These are phyloP conservation scores for Sarocladiaceae sp. DNA, from an alignment of 2,329 filamentous ascomycete genomes.

Conservation along the genomic window DNA sequence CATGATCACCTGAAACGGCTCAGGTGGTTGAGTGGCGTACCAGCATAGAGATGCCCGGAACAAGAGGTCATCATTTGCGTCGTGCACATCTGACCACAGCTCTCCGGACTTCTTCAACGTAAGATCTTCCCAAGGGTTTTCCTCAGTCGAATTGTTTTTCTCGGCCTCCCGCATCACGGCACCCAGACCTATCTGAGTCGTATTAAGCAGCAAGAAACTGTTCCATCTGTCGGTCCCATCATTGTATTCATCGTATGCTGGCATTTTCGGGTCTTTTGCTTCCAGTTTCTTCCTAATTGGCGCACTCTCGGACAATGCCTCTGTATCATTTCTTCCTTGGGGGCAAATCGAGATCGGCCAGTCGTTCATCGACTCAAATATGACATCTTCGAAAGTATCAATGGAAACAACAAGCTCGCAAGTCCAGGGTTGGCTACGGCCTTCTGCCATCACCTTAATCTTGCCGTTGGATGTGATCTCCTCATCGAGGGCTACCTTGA, in stretches of 20 bases:
- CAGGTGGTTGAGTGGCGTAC: background rate
- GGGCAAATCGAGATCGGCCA: background rate
- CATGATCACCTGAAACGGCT: background rate
- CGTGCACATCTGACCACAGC: background rate
- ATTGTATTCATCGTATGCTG: too few species aligned
- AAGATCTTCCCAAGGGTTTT: background rate
- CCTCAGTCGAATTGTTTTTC: background rate
- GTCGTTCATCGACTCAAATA: background rate
- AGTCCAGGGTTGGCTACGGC: background rate
- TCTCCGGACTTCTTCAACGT: background rate
- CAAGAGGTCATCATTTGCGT: background rate
- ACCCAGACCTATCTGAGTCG: background rate
- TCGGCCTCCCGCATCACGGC: background rate
- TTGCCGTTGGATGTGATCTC: too few species aligned
- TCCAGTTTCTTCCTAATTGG: background rate
- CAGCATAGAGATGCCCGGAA: background rate
- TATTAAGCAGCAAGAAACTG: background rate
- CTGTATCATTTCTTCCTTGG: background rate
- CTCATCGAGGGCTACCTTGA: background rate
- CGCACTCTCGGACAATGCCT: background rate
- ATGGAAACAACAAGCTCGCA: background rate
- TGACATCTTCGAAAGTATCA: background rate
- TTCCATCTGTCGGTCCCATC: background rate
- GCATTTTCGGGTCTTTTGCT: background rate
- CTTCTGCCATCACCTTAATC: background rate